Base-by-base conservation (phyloP, 2,329 filamentous ascomycete species). In the Myotisia sp. region DNA sequence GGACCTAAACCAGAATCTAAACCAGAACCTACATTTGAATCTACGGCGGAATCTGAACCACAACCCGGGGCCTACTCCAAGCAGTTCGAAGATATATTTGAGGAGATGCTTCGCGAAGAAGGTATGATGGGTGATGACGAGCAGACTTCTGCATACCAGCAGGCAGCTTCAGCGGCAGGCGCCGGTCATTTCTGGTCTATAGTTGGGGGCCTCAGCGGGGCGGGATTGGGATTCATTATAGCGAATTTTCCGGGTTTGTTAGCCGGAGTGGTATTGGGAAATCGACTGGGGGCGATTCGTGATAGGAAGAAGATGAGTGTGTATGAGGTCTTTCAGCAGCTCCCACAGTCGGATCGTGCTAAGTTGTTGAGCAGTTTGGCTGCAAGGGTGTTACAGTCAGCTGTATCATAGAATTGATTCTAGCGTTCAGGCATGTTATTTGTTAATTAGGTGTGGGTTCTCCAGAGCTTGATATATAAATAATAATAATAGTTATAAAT, bases 251-350 rank as follows among this genome's bases (percentile, higher is more conserved):
- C 87, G 0, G 90, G 90, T 0, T 70, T 87, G 49, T 58, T 95
- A 23, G 87, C 87, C 0, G 90, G 90, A 2, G 84, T 83, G 2
- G 86, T 94, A 2, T 87, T 86, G 0, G 90, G 90, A 7, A 95
- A 94, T 59, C 64, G 86, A 33, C 60, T 95, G n/a, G 90, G 90
- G 1, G 82, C 83, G 5, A 73, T 98, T 13, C 68, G 90, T 37
- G 90, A 98, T 60, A 75, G 80, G 20, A 85, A 76, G 59, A 86
- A 86, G 14, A 95, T 94, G 75, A 92, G 83, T 52, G 90, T 98
- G 4, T 95, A 92, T 58, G 68, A 76, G 18, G 90, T 94, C 10
- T 95, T 87, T 55, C 50, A 83, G 65, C 81, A 93, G 47, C 64
- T 98, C 50, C 85, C 85, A 33, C 79, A 84, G 56, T 68, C 68